Evolutionary conservation across 352 stramenopile species (phyloP).

Genomic region (Globisporangium lucens): DNA sequence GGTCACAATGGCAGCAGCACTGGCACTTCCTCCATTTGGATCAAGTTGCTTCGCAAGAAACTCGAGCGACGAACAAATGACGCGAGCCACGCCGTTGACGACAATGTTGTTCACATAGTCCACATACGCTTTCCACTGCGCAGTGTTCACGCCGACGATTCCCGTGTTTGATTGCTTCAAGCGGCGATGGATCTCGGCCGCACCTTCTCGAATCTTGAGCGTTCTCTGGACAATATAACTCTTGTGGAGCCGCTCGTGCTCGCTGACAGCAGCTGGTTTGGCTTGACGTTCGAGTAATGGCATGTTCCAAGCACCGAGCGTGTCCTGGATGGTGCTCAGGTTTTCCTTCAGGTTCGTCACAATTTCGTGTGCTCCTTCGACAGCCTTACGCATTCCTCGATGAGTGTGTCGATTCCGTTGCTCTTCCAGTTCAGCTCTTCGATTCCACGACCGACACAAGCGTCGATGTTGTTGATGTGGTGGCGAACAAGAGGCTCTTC

Average conservation of each 20-base stretch:
- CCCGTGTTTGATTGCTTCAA: conserved; percentile 96
- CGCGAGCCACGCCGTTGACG: conserved; percentile 89
- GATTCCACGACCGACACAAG: conserved; percentile 91
- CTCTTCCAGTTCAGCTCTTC: conserved; percentile 96
- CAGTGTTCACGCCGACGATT: conserved; percentile 91
- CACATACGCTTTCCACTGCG: conserved; percentile 97
- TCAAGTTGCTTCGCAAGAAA: conserved; percentile 95
- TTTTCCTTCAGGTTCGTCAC: conserved; percentile 97
- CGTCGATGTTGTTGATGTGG: conserved; percentile 96
- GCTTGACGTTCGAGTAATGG: conserved; percentile 94
- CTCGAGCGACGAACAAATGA: conserved; percentile 84
- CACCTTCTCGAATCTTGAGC: conserved; percentile 94
- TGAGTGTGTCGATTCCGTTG: conserved; percentile 91
- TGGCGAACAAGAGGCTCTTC: conserved; percentile 95
- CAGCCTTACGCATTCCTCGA: conserved; percentile 88
- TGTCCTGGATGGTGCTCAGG: conserved; percentile 91
- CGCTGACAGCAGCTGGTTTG: conserved; percentile 94
- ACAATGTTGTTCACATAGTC: conserved; percentile 99
- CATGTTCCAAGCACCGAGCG: conserved; percentile 91
- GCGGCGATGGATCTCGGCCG: conserved; percentile 93
- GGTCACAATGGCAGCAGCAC: conserved; percentile 25
- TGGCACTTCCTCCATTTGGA: conserved; percentile 50
- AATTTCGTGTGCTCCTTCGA: conserved; percentile 91
- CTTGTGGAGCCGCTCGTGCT: conserved; percentile 96
- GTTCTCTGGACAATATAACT: conserved; percentile 91